These are phyloP conservation scores for Camillea tinctor DNA, from an alignment of 2,329 filamentous ascomycete species.

Conservation along the genomic window DNA sequence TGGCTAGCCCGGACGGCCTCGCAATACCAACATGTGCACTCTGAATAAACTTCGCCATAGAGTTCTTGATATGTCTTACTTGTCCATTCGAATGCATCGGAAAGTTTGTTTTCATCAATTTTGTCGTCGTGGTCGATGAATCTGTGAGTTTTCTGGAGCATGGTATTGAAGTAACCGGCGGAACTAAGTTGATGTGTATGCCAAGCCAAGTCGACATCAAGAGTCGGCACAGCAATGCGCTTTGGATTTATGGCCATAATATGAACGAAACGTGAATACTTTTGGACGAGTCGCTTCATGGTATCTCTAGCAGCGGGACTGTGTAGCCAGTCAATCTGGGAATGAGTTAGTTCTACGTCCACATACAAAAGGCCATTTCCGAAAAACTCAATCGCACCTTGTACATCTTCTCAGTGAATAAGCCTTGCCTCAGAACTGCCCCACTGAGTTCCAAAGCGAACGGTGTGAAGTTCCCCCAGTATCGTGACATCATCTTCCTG, in stretches of 20 bases:
- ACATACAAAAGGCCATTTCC: background rate
- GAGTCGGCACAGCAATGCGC: constrained; percentile 62
- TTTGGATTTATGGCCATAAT: constrained; percentile 52
- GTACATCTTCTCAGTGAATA: constrained; percentile 72
- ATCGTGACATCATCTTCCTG: constrained; percentile 68
- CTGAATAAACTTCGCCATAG: constrained; percentile 67
- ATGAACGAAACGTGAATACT: constrained; percentile 62
- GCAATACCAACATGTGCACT: constrained; percentile 84
- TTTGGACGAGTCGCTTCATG: constrained; percentile 62
- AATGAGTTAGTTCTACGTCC: background rate
- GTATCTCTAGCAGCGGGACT: constrained; percentile 63
- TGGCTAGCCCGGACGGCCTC: constrained; percentile 64
- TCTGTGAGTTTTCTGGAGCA: constrained; percentile 42
- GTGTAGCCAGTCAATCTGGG: constrained; percentile 71
- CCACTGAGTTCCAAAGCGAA: constrained; percentile 66
- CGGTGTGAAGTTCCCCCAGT: constrained; percentile 65
- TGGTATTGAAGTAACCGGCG: constrained; percentile 59
- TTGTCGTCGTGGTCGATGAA: constrained; percentile 86
- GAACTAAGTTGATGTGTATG: constrained; percentile 78
- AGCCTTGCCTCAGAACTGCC: constrained; percentile 64
- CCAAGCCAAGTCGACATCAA: constrained; percentile 75
- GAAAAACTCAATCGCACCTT: constrained; percentile 33
- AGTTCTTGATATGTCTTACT: constrained; percentile 65
- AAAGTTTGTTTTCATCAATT: constrained; percentile 66
- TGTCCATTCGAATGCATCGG: constrained; percentile 69